Evolutionary conservation across 1,284 basidiomycete species (phyloP), one percentile per base, ranked within the genome.

Genomic region (Cryptococcus sp.): DNA sequence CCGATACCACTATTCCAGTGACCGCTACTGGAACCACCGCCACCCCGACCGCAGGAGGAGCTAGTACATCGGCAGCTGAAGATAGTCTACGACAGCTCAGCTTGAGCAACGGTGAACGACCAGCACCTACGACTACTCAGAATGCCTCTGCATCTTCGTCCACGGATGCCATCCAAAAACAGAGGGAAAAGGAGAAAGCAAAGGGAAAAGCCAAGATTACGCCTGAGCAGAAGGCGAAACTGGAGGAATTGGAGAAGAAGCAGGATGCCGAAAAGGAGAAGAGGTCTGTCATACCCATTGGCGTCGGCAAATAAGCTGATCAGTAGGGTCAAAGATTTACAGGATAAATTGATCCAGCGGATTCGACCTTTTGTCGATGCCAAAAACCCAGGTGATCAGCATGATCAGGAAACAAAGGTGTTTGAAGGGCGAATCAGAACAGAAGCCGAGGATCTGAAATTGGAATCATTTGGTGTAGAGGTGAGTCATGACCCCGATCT

Each of bases 381-480:
- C 40, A 85, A 87, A 69, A 79, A 84, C 49, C 93, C 94, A 1
- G 93, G 92, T 7, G 88, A 84, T 19, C 82, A 83, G 59, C 85
- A 87, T 53, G 94, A 98, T 69, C 77, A 84, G 0, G 94, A 98
- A 77, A 90, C 88, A 4, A 73, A 75, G 53, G 79, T 80, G 19
- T 94, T 93, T 68, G 85, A 88, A 72, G 79, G 80, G 49, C 84
- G 81, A 73, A 89, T 97, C 74, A 81, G 77, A 67, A 79, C 82
- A 42, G 96, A 99, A 74, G 91, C 91, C 1, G 91, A 97, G 60
- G 96, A 99, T 77, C 74, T 99, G 66, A 98, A 98, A 79, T 77
- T 98, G 53, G 96, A 99, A 78, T 94, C 91, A 61, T 99, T 99
- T 73, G 96, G 96, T 52, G 85, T 98, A 40, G 94, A 98, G 82